Base-by-base conservation (phyloP, 148 eudicot genomes). In the Rhododendron ferrugineum region DNA sequence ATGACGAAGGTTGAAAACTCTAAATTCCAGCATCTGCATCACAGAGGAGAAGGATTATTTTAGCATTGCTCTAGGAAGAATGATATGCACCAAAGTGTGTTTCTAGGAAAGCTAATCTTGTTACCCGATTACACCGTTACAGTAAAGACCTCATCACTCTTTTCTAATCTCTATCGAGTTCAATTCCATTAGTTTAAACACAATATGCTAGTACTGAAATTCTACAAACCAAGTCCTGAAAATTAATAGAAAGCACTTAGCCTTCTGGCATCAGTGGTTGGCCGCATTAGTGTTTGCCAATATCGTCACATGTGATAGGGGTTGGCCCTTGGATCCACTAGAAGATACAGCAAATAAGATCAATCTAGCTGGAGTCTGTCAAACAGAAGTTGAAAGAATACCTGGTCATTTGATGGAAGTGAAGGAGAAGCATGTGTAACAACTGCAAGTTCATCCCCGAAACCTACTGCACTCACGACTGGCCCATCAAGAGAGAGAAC, bases 391-490 rank as follows among this genome's bases (percentile, higher is more conserved):
- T 73, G 70, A 26, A 52, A 56, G 23, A 72, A 50, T 89, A 96
- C 99, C 99, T 96, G 99, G 75, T 95, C 98, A 90, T 91, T 89
- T 74, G 94, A 91, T 82, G 93, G 93, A 89, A 97, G 94, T 82
- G 98, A 66, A 77, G 91, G 91, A 83, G 98, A 94, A 85, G 92
- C 87, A 88, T 95, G 99, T 79, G 92, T 91, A 64, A 97, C 98
- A 86, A 97, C 92, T 26, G 95, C 98, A 82, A 97, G 96, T 91
- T 93, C 91, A 86, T 95, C 94, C 87, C 91, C 90, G 72, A 85
- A 90, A 86, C 99, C 99, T n/a, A 92, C 92, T 83, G 95, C 93
- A 85, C 98, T 95, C 81, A 97, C 98, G 79, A 94, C 98, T 85
- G 96, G 99, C 34, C 99, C 98, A 82, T 93, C 98, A 88, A 97